Base-by-base conservation (phyloP, 2,329 filamentous ascomycete species). In the Fusarium chlamydosporum region DNA sequence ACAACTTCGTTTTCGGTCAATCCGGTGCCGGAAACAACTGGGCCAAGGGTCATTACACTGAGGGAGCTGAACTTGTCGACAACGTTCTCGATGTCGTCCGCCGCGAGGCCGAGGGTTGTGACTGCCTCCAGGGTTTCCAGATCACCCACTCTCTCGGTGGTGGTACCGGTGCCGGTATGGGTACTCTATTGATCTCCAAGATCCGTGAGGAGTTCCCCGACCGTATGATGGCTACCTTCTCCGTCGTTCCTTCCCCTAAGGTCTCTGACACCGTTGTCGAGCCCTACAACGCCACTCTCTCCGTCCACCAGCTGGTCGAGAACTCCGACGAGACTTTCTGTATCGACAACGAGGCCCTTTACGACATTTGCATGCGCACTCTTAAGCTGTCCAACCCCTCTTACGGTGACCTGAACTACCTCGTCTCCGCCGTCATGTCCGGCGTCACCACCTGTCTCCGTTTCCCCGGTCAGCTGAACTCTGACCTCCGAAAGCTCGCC, bases 271-370 rank as follows among this genome's bases (percentile, higher is more conserved):
- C 96, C 80, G 96, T 99, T 78, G 96, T 99, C 78, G 96, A 99
- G 89, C 96, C 96, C 76, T 99, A 99, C 90, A 99, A 99, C 86
- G 96, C 96, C 79, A 99, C 96, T 68, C 93, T 99, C 78, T 99
- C 96, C 77, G 89, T 99, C 76, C 96, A 99, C 86, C 96, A 99
- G 89, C 89, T 99, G 76, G 96, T 99, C 76, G 96, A 99, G 90
- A 97, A 99, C 91, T 99, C 96, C 51, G 96, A 99, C 82, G 94
- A 96, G 92, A 99, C 96, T 82, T 99, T 97, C 91, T 99, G 96
- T 87, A 99, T 99, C 83, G 96, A 99, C 84, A 99, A 99, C 88
- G 95, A 99, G 90, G 96, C 96, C 82, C 91, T 99, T 76, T 99
- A 99, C 89, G 96, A 99, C 81, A 99, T 99, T 79, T 99, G 96